Conservation (phyloP, 805 yeast genomes). For the Kluyveromyces nonfermentans region DNA sequence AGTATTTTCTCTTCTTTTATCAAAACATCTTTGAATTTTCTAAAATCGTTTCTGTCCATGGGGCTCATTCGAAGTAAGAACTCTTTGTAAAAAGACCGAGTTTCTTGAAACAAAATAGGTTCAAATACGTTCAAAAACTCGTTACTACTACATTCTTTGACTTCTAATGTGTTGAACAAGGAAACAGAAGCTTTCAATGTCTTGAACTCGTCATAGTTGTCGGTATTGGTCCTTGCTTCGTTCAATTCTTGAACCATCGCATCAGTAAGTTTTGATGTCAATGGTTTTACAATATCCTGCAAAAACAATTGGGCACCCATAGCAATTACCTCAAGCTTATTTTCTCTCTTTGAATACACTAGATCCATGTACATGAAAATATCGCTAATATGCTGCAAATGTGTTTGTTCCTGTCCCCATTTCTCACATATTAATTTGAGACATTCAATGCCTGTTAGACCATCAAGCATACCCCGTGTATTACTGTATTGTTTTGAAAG, state of each 20-base stretch:
- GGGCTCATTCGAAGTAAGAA: slow-evolving; percentile 11
- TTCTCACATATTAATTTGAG: slow-evolving; percentile 28
- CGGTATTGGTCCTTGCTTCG: slow-evolving; percentile 40
- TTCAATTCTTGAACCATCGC: slow-evolving; percentile 29
- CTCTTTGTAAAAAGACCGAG: slow-evolving; percentile 45
- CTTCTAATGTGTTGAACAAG: slow-evolving; percentile 59
- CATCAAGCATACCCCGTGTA: slow-evolving; percentile 1
- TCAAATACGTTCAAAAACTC: slow-evolving; percentile 60
- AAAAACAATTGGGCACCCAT: slow-evolving; percentile 62
- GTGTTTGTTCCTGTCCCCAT: slow-evolving; percentile 66
- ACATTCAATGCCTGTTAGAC: slow-evolving; percentile 26
- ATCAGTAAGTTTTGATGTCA: slow-evolving; percentile 42
- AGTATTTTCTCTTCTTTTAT: neutral
- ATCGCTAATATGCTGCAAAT: slow-evolving; percentile 74
- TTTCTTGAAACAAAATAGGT: slow-evolving; percentile 45
- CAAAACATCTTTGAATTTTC: neutral
- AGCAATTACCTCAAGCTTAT: slow-evolving; percentile 58
- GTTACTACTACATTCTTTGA: slow-evolving; percentile 42
- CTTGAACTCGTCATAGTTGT: slow-evolving; percentile 46
- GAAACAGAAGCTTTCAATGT: slow-evolving; percentile 50
- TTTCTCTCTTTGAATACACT: slow-evolving; percentile 66
- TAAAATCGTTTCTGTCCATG: neutral
- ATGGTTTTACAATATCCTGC: slow-evolving; percentile 44
- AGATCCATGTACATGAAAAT: slow-evolving; percentile 80
- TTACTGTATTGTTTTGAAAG: slow-evolving; percentile 9